Evolutionary conservation across 108 stramenopile species (phyloP), one percentile per base, ranked within the genome.

Genomic region (Heterococcus sp.): DNA sequence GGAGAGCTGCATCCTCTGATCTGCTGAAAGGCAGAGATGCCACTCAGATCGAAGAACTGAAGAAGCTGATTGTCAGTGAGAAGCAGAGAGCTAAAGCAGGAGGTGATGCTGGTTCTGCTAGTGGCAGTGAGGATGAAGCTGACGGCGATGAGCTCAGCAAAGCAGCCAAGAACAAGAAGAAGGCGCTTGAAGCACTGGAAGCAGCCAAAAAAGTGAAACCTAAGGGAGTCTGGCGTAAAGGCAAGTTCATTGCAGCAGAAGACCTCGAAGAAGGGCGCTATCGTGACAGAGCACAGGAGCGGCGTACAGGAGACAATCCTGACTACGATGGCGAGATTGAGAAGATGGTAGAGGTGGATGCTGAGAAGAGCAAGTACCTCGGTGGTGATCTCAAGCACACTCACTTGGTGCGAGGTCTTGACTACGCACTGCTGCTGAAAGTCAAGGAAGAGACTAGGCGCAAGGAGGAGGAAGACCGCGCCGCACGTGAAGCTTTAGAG

Each of bases 361-460:
- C 87, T 1, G 90, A 91, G 46, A 84, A 90, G 32, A 88, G 91
- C 66, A 90, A 92, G 87, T 93, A 91, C 87, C 85, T 94, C 2
- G 93, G 93, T 1, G 93, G 93, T 26, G 93, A 93, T 73, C 90
- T 91, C 65, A 78, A 90, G 63, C 94, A 93, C 77, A 93, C 93
- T n/a, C 93, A 94, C 90, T 70, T 92, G 31, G 93, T 92, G 32
- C 93, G 89, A 77, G 96, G 96, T 3, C 76, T 95, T 69, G 94
- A 97, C 89, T 73, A 85, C 38, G 91, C 93, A 30, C 81, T 96
- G 46, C 90, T 92, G 5, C 84, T 93, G 33, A 92, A 94, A 78
- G 87, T 92, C 29, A 68, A 91, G 74, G 65, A 88, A 58, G 88
- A 91, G 73, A 73, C 73, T 38, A 27, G 64, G 29, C 74, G 74